phyloP scores from a whole-genome alignment of 345 rosid genomes.

The Arabidopsis suecica region DNA sequence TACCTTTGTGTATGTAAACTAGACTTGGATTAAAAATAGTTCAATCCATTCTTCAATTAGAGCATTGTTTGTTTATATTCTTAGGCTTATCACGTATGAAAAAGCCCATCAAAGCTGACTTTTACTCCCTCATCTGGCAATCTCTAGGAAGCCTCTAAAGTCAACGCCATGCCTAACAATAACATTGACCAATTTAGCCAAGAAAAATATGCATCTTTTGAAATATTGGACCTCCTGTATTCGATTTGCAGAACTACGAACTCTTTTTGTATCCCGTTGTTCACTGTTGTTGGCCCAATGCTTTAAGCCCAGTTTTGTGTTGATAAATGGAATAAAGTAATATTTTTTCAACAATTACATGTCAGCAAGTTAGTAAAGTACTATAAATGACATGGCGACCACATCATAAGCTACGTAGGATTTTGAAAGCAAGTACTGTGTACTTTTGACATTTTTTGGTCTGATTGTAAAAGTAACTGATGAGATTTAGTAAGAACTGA shows the following conservation, averaged over 20 bases:
- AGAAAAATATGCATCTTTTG: background rate
- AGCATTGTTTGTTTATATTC: background rate
- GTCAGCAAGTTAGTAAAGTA: background rate
- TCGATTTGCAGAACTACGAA: background rate
- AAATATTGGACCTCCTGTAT: background rate
- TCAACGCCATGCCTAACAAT: conserved; percentile 12
- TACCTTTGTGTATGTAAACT: background rate
- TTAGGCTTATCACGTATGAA: background rate
- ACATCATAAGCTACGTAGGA: conserved; percentile 14
- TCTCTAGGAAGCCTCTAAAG: background rate
- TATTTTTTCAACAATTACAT: background rate
- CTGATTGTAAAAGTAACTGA: background rate
- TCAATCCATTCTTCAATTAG: background rate
- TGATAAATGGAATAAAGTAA: too few relatives aligned
- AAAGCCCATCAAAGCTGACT: conserved; percentile 8
- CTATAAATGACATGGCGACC: conserved; percentile 14
- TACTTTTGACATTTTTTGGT: background rate
- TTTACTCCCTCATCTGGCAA: background rate
- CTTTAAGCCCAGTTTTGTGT: too few relatives aligned
- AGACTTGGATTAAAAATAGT: background rate
- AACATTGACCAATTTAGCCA: background rate
- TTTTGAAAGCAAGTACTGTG: background rate
- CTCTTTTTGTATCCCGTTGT: background rate
- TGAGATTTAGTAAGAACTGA: background rate
- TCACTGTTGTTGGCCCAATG: too few relatives aligned